Evolutionary conservation across 108 stramenopile genomes (phyloP).

Genomic region (Fragilariopsis cylindrus): DNA sequence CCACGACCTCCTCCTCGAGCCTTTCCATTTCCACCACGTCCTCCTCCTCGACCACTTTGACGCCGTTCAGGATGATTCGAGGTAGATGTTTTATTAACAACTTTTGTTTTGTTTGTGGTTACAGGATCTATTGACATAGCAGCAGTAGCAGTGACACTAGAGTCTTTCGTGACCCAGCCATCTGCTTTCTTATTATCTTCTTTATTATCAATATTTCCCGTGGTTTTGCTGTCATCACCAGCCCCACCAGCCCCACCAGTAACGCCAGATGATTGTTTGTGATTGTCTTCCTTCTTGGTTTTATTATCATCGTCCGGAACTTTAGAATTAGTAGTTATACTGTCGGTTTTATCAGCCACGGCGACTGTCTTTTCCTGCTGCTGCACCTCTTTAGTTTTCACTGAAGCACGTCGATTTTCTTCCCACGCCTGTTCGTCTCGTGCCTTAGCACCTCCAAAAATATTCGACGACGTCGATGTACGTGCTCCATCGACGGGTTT

Average conservation of each 20-base stretch:
- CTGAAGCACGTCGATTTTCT: slow-evolving; percentile 18
- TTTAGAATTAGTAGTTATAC: slow-evolving; percentile 7
- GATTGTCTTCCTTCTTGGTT: slow-evolving; percentile 13
- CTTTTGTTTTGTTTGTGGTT: background rate
- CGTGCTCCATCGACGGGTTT: slow-evolving; percentile 48
- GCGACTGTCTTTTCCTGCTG: background rate
- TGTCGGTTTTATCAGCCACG: background rate
- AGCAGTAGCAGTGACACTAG: background rate
- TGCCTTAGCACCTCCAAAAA: slow-evolving; percentile 81
- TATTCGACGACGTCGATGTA: slow-evolving; percentile 20
- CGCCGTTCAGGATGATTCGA: slow-evolving; percentile 18
- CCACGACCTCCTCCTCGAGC: slow-evolving; percentile 17
- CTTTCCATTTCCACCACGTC: slow-evolving; percentile 14
- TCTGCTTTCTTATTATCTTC: background rate
- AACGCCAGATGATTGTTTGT: background rate
- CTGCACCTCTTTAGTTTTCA: background rate
- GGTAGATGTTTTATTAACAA: background rate
- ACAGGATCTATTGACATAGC: background rate
- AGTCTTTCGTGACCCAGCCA: background rate
- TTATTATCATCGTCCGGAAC: slow-evolving; percentile 11
- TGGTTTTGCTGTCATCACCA: slow-evolving; percentile 2
- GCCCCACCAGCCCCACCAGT: background rate
- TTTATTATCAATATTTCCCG: background rate
- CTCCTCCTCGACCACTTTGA: slow-evolving; percentile 13
- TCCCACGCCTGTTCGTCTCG: slow-evolving; percentile 57